A percentile compares a stretch with the other conserved stretches of the same genome.
Evolutionary conservation across 202 grass and related monocot species (phyloP).

Genomic region (Carex sylvatica): DNA sequence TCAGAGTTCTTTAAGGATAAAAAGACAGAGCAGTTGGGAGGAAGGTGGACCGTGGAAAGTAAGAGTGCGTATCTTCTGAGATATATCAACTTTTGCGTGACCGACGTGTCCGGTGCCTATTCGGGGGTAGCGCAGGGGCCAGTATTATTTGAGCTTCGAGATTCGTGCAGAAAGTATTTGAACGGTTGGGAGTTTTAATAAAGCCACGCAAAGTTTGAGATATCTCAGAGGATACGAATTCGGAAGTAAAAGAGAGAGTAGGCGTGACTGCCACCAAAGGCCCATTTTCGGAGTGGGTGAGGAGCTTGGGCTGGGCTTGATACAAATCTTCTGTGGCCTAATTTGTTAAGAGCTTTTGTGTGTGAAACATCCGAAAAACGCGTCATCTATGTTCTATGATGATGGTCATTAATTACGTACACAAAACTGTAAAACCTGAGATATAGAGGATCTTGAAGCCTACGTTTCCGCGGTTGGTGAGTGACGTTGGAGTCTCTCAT

Average conservation of each 20-base stretch:
- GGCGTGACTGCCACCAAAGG: slow-evolving; percentile 17
- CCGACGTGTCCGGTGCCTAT: too few relatives aligned
- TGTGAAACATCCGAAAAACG: neutral
- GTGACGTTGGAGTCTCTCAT: neutral
- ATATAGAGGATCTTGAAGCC: neutral
- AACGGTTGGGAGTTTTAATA: too few relatives aligned
- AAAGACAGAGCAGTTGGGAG: slow-evolving; percentile 11
- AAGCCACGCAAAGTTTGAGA: too few relatives aligned
- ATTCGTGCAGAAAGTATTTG: too few relatives aligned
- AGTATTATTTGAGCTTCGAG: too few relatives aligned
- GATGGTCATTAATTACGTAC: too few relatives aligned
- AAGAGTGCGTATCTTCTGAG: too few relatives aligned
- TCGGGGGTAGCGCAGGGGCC: too few relatives aligned
- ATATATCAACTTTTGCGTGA: too few relatives aligned
- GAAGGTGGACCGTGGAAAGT: slow-evolving; percentile 4
- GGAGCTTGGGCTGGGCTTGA: neutral
- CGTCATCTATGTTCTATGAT: neutral
- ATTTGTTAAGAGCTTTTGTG: neutral
- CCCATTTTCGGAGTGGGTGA: slow-evolving; percentile 23
- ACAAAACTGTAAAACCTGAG: neutral
- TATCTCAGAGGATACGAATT: too few relatives aligned
- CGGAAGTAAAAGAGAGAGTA: slow-evolving; percentile 19
- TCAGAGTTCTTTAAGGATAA: neutral
- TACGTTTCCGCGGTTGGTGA: slow-evolving; percentile 3
- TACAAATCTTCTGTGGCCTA: neutral